Evolutionary conservation across 1,139 yeast genomes (phyloP).

Genomic region (Scheffersomyces lignicola): DNA sequence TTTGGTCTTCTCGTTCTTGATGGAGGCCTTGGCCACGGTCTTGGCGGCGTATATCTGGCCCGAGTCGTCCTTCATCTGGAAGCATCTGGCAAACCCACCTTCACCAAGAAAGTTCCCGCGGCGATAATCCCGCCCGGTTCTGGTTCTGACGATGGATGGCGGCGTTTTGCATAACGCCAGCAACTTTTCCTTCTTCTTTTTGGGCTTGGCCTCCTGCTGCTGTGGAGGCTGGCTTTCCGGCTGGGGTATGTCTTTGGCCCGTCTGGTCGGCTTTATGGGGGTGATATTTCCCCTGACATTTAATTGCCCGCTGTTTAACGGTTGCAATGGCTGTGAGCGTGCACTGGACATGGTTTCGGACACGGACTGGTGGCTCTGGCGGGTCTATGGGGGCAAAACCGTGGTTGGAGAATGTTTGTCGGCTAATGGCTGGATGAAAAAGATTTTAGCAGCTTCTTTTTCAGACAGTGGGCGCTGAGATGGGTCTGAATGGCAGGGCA

Average conservation of each 20-base stretch:
- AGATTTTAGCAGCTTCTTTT: too few relatives aligned
- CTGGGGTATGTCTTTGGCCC: constrained; percentile 26
- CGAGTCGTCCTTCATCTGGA: constrained; percentile 88
- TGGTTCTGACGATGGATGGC: constrained; percentile 85
- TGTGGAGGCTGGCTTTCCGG: constrained; percentile 13
- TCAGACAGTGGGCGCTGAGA: too few relatives aligned
- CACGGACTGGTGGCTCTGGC: too few relatives aligned
- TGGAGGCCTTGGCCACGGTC: constrained; percentile 94
- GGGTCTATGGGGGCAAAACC: too few relatives aligned
- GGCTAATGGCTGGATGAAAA: too few relatives aligned
- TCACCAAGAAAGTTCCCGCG: constrained; percentile 93
- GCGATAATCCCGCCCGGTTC: constrained; percentile 84
- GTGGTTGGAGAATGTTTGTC: too few relatives aligned
- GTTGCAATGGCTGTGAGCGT: constrained; percentile 48
- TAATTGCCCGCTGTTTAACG: constrained; percentile 47
- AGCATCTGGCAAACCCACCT: constrained; percentile 99
- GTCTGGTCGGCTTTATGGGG: constrained; percentile 40
- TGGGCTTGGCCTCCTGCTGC: constrained; percentile 9
- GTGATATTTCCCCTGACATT: constrained; percentile 40
- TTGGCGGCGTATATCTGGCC: constrained; percentile 95
- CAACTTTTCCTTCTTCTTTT: constrained; percentile 81
- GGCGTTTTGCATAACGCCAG: constrained; percentile 93
- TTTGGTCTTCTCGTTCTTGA: constrained; percentile 87
- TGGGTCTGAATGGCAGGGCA: too few relatives aligned
- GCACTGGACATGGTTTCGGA: constrained; percentile 35